Evolutionary conservation across 495 filamentous ascomycete genomes (phyloP).

Genomic region (Hypomontagnella submonticulosa): DNA sequence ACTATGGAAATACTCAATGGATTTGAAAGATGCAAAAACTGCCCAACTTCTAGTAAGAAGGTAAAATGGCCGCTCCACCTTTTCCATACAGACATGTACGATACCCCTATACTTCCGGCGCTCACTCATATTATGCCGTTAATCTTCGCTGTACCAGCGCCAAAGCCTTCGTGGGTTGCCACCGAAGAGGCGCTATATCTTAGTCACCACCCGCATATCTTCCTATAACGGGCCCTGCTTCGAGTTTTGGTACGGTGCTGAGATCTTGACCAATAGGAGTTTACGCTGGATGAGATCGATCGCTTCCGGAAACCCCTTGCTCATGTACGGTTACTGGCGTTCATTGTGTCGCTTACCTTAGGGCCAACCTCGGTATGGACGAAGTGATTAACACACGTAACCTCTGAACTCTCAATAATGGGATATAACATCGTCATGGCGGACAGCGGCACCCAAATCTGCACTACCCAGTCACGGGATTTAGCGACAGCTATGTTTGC

Average conservation of each 20-base stretch:
- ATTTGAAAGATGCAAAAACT: no score
- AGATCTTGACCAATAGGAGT: neutral
- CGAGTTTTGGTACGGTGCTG: constrained; percentile 3
- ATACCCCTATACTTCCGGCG: no score
- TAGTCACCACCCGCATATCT: neutral
- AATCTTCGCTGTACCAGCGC: neutral
- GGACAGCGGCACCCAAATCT: neutral
- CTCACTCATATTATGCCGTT: no score
- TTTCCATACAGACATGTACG: no score
- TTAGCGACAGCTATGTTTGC: neutral
- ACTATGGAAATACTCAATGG: no score
- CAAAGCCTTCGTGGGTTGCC: neutral
- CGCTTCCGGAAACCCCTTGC: neutral
- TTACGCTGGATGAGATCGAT: neutral
- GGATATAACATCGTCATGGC: neutral
- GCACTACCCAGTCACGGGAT: neutral
- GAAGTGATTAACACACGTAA: neutral
- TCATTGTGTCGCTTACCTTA: neutral
- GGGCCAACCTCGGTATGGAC: neutral
- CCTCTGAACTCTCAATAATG: neutral
- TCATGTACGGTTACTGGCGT: neutral
- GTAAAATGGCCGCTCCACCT: no score
- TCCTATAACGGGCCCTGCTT: neutral
- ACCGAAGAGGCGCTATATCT: constrained; percentile 1
- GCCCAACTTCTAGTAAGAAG: no score